Base-by-base conservation (phyloP, 805 yeast genomes). In the Metschnikowia lunata region DNA sequence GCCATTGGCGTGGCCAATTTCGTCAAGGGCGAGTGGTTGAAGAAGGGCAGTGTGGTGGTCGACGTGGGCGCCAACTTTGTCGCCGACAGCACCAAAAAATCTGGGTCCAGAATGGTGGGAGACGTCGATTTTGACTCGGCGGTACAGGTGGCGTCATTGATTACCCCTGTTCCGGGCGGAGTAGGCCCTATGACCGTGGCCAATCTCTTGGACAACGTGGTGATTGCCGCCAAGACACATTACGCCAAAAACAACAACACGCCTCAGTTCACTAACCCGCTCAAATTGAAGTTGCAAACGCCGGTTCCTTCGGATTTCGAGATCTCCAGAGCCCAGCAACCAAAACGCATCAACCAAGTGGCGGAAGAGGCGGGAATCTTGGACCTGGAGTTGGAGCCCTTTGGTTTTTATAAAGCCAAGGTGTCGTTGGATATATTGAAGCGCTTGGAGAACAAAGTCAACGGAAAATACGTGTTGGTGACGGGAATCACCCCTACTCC, bases 121-220 rank as follows among this genome's bases (percentile, higher is more conserved):
- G 95, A 86, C 60, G 88, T 81, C 45, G 88, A 84, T 45, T 84
- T 73, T 52, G 80, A 74, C 38, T 66, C 75, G 31, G 80, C 83
- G 44, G 62, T 67, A 33, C 66, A 69, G 41, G 76, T 72, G 51
- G 82, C 89, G 5, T 72, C 82, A 7, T 73, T 75, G 55, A 72
- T 85, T 51, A 86, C 95, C n/a, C 95, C 95, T 8, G 95, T 86
- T 46, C 95, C 95, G 41, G 95, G 95, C 62, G 95, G 95, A 53
- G 95, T 86, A 51, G 95, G 95, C 41, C 95, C 95, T 60, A 86
- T 86, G 95, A 86, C 95, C 11, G 91, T 86, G 37, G 93, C 93
- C 26, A 82, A 83, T 80, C 70, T 86, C 45, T 78, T 84, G 62
- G 80, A 80, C 52, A 86, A 86, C 61, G 89, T 85, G 27, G 69